Evolutionary conservation across 768 basidiomycete species (phyloP).

Genomic region (Naganishia antarctica): DNA sequence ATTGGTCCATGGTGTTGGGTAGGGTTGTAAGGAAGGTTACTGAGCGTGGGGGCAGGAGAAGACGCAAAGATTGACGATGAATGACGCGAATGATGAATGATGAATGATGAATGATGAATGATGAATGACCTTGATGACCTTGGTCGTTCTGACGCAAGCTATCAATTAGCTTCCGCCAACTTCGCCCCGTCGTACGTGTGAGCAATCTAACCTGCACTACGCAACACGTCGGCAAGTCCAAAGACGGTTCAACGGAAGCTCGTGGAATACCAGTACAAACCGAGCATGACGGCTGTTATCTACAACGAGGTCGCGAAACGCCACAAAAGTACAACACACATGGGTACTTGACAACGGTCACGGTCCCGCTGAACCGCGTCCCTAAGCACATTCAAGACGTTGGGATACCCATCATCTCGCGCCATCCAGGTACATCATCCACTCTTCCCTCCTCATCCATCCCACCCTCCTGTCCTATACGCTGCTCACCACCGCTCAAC

Average conservation of each 20-base stretch:
- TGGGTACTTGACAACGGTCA: too few relatives aligned
- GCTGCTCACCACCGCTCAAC: slow-evolving; percentile 36
- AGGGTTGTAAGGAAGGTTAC: not conserved
- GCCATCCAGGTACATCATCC: not conserved
- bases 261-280: too few relatives aligned
- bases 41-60: not conserved
- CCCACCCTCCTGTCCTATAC: not conserved
- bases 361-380: too few relatives aligned
- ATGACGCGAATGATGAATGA: not conserved
- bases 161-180: slow-evolving; percentile 8
- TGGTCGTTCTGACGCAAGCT: slow-evolving; percentile 10
- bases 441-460: not conserved
- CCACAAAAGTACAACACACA: too few relatives aligned
- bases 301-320: too few relatives aligned
- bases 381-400: too few relatives aligned
- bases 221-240: too few relatives aligned
- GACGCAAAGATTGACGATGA: not conserved
- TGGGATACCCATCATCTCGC: not conserved
- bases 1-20: slow-evolving; percentile 22
- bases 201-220: too few relatives aligned
- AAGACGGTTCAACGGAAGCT: too few relatives aligned
- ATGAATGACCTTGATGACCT: too few relatives aligned
- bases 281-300: too few relatives aligned
- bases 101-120: not conserved
- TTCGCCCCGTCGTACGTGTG: too few relatives aligned